Base-by-base conservation (phyloP, 257 asterid genomes). In the Nicotiana sylvestris region DNA sequence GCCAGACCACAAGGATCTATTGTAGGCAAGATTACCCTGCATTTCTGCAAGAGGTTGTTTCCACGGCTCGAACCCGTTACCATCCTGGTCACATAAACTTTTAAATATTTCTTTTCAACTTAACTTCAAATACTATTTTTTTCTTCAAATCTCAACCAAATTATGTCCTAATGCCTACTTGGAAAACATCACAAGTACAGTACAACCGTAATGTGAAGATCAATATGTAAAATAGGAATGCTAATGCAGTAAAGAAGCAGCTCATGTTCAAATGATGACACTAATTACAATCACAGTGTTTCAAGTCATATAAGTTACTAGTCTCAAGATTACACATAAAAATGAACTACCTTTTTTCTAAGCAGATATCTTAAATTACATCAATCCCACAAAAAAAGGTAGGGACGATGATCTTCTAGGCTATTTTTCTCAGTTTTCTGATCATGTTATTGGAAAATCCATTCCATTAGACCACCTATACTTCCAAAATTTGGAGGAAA, bases 311-410 rank as follows among this genome's bases (percentile, higher is more conserved):
- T 46, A 46, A 21, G 43, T 72, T 46, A 72, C 12, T 33, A 72
- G 79, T 35, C 61, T 25, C 29, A 25, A 46, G 11, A 72, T 37
- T 72, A 30, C 51, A 8, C 7, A 29, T 29, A 29, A 29, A 29
- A 29, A 29, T 29, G 30, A 53, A 53, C 58, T 53, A 12, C 58
- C 6, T 10, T 15, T 13, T 46, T 11, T 53, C 17, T 53, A 11
- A 53, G 58, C 58, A 53, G 16, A 43, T 8, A 11, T 10, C 6
- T 53, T 53, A 53, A 15, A 53, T 15, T 15, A 53, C 58, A 53
- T 30, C 80, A 51, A 51, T 51, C 80, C 80, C 80, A 76, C 64
- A 76, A 51, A 12, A 76, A 76, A 51, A 51, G 62, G 80, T 76
- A 4, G 64, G 80, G 62, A 76, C 16, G 76, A 16, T 66, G 29